These are phyloP conservation scores for Pseudozyma thailandica DNA, from an alignment of 1,284 basidiomycete species.

Conservation along the genomic window DNA sequence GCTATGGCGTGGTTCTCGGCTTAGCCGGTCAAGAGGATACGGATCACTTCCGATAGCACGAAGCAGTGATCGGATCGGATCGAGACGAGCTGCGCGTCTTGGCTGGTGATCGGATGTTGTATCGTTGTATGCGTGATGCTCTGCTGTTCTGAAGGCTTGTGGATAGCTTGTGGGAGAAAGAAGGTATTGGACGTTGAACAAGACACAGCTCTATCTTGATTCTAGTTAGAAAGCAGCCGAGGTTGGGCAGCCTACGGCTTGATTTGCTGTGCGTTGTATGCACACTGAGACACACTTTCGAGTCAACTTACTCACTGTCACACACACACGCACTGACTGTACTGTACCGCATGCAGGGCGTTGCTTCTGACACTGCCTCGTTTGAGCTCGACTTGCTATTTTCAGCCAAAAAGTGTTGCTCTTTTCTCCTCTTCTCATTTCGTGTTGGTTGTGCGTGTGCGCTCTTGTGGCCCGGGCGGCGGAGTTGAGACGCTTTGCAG, in stretches of 20 bases:
- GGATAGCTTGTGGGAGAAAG: too few species aligned
- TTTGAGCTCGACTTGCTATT: neutral
- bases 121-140: too few species aligned
- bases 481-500: conserved; percentile 11
- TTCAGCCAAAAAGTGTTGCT: conserved; percentile 10
- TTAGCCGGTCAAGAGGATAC: neutral
- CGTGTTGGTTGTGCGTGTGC: neutral
- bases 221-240: too few species aligned
- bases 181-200: too few species aligned
- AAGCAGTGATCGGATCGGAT: neutral
- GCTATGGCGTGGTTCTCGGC: neutral
- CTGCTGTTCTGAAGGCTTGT: too few species aligned
- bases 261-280: conserved; percentile 10
- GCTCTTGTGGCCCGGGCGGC: conserved; percentile 13
- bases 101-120: too few species aligned
- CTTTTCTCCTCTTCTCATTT: neutral
- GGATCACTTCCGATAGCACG: neutral
- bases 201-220: too few species aligned
- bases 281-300: conserved; percentile 3
- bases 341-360: conserved; percentile 3
- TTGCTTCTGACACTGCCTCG: conserved; percentile 4
- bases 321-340: conserved; percentile 9
- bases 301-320: conserved; percentile 9
- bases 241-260: conserved; percentile 24
- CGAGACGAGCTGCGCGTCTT: too few species aligned